Evolutionary conservation across 2,329 filamentous ascomycete species (phyloP).

Genomic region (Penicillium sp.): DNA sequence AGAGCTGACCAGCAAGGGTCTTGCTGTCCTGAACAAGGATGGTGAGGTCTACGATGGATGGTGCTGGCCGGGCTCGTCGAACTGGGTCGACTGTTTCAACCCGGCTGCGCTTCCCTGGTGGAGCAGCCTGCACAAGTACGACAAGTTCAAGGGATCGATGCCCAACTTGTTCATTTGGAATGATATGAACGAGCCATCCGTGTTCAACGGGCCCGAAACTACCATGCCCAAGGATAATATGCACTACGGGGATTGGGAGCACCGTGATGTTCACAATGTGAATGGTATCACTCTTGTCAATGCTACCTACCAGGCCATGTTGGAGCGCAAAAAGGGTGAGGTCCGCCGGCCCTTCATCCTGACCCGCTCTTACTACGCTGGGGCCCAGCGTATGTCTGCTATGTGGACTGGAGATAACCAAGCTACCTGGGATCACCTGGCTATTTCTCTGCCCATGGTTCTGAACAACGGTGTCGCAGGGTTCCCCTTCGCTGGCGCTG

Average conservation of each 20-base stretch:
- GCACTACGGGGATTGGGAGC: conserved; percentile 88
- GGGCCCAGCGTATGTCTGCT: conserved; percentile 82
- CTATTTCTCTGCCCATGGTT: conserved; percentile 88
- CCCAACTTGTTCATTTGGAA: conserved; percentile 96
- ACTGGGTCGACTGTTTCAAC: conserved; percentile 96
- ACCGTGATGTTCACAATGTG: conserved; percentile 92
- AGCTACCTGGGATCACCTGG: conserved; percentile 86
- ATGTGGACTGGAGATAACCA: conserved; percentile 99
- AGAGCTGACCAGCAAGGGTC: conserved; percentile 77
- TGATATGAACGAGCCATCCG: conserved; percentile 98
- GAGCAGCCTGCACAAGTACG: conserved; percentile 82
- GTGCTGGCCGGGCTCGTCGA: conserved; percentile 97
- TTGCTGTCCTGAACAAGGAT: conserved; percentile 88
- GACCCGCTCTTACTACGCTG: conserved; percentile 88
- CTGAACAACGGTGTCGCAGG: conserved; percentile 89
- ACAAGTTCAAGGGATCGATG: conserved; percentile 79
- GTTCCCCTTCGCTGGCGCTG: conserved; percentile 90
- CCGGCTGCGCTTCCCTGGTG: conserved; percentile 91
- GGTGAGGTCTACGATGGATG: conserved; percentile 87
- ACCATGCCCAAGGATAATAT: conserved; percentile 99
- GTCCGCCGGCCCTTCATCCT: conserved; percentile 84
- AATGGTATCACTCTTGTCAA: conserved; percentile 96
- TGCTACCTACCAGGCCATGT: conserved; percentile 80
- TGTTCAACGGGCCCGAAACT: conserved; percentile 97
- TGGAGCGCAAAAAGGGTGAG: conserved; percentile 83